Evolutionary conservation across 208 protist genomes (phyloP).

Genomic region (Trypanosoma avium): DNA sequence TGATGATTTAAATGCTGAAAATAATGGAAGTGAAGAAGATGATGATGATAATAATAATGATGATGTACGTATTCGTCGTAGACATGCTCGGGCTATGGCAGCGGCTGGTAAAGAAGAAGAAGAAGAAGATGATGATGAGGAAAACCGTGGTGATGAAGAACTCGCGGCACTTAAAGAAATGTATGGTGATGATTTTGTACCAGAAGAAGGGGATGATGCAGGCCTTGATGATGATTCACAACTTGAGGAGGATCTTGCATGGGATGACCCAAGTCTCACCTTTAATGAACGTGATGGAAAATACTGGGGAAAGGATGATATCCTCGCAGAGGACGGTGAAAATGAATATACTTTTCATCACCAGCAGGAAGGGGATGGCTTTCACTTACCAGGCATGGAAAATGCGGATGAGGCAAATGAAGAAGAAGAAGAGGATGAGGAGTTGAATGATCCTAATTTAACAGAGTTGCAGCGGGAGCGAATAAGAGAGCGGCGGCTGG

Average conservation of each 20-base stretch:
- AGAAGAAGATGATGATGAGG: slow-evolving; percentile 35
- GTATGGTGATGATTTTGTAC: slow-evolving; percentile 84
- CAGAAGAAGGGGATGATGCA: slow-evolving; percentile 59
- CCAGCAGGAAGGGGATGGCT: not conserved
- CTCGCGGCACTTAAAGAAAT: slow-evolving; percentile 78
- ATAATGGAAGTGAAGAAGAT: slow-evolving; percentile 29
- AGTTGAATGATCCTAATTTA: slow-evolving; percentile 61
- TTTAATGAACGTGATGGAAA: slow-evolving; percentile 38
- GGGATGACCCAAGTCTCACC: slow-evolving; percentile 52
- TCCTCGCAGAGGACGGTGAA: slow-evolving; percentile 31
- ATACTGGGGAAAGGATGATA: slow-evolving; percentile 51
- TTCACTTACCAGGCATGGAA: too few relatives aligned
- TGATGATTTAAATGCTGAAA: slow-evolving; percentile 36
- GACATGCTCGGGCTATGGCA: slow-evolving; percentile 18
- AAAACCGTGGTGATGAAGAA: slow-evolving; percentile 53
- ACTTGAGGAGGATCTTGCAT: slow-evolving; percentile 58
- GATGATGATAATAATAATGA: slow-evolving; percentile 40
- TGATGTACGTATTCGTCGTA: slow-evolving; percentile 35
- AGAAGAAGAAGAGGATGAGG: slow-evolving; percentile 63
- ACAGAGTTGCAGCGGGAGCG: slow-evolving; percentile 76
- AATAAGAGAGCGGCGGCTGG: slow-evolving; percentile 59
- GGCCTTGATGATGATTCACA: slow-evolving; percentile 41
- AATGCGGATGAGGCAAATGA: slow-evolving; percentile 23
- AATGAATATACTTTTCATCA: not conserved
- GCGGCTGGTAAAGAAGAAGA: slow-evolving; percentile 25